Evolutionary conservation across 2,329 filamentous ascomycete species (phyloP).

Genomic region (Epichloe scottii): DNA sequence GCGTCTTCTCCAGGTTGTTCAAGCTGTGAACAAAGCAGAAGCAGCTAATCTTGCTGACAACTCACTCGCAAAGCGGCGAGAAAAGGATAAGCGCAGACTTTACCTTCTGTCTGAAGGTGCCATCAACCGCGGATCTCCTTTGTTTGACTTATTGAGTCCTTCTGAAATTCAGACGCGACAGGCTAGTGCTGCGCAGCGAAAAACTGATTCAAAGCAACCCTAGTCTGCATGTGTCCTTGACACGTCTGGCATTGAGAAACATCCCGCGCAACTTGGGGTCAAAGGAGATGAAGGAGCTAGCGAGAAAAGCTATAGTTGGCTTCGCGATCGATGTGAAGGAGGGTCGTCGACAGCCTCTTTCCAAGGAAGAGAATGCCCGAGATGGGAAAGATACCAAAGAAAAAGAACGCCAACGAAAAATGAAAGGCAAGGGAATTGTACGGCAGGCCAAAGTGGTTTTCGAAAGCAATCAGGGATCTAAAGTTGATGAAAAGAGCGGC

Average conservation of each 20-base stretch:
- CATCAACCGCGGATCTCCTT: slow-evolving; percentile 61
- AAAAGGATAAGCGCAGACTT: slow-evolving; percentile 81
- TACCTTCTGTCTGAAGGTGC: slow-evolving; percentile 82
- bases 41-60: slow-evolving; percentile 64
- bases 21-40: slow-evolving; percentile 73
- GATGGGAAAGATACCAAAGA: slow-evolving; percentile 70
- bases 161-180: slow-evolving; percentile 82
- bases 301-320: slow-evolving; percentile 82
- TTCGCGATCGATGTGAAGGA: slow-evolving; percentile 84
- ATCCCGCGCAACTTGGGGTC: slow-evolving; percentile 71
- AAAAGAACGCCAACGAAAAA: slow-evolving; percentile 66
- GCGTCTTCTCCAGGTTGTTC: slow-evolving; percentile 70
- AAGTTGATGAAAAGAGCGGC: slow-evolving; percentile 63
- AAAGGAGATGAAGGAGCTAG: slow-evolving; percentile 83
- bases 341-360: slow-evolving; percentile 62
- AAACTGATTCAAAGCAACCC: slow-evolving; percentile 86
- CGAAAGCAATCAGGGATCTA: slow-evolving; percentile 74
- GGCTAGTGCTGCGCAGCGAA: slow-evolving; percentile 69
- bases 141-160: slow-evolving; percentile 64
- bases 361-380: slow-evolving; percentile 76
- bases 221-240: slow-evolving; percentile 75
- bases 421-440: slow-evolving; percentile 75
- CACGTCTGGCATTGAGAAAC: slow-evolving; percentile 83
- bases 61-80: slow-evolving; percentile 46
- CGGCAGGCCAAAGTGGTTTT: slow-evolving; percentile 92